A percentile compares a stretch with the other conserved stretches of the same genome.
phyloP scores from a whole-genome alignment of 768 basidiomycete genomes.

The Kwoniella botswanensis region DNA sequence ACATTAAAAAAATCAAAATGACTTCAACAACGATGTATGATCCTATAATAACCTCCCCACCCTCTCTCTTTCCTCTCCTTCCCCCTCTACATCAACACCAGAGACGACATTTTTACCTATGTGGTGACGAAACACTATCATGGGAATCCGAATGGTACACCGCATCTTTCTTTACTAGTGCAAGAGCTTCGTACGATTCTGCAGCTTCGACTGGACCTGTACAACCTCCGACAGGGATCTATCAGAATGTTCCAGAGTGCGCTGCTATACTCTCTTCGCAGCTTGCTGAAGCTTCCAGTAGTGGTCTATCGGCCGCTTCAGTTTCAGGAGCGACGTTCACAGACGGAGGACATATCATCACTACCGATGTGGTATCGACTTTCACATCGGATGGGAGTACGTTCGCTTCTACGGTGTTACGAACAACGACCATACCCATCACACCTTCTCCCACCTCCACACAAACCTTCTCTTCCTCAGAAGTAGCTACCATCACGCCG shows the following conservation, averaged over 20 bases:
- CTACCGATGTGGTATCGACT: not conserved
- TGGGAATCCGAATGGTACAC: constrained; percentile 44
- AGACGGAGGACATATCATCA: not conserved
- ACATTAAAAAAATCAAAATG: not conserved
- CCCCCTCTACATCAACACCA: not conserved
- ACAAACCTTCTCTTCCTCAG: not conserved
- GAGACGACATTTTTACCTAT: constrained; percentile 36
- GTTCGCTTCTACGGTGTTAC: constrained; percentile 9
- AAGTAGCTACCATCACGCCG: not conserved
- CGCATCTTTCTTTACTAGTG: constrained; percentile 34
- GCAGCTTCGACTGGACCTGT: constrained; percentile 41
- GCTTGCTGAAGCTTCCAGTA: not conserved
- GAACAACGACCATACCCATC: constrained; percentile 2
- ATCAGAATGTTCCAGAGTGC: constrained; percentile 24
- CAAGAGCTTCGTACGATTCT: constrained; percentile 32
- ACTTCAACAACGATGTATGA: not conserved
- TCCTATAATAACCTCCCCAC: constrained; percentile 9
- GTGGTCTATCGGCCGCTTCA: not conserved
- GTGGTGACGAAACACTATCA: constrained; percentile 28
- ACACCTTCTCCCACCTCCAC: constrained; percentile 1
- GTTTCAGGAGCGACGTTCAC: not conserved
- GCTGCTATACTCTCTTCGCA: constrained; percentile 9
- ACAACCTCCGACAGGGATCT: constrained; percentile 29
- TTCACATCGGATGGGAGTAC: constrained; percentile 8
- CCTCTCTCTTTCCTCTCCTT: not conserved